Base-by-base conservation (phyloP, 129 eudicot species). In the Calendula officinalis region DNA sequence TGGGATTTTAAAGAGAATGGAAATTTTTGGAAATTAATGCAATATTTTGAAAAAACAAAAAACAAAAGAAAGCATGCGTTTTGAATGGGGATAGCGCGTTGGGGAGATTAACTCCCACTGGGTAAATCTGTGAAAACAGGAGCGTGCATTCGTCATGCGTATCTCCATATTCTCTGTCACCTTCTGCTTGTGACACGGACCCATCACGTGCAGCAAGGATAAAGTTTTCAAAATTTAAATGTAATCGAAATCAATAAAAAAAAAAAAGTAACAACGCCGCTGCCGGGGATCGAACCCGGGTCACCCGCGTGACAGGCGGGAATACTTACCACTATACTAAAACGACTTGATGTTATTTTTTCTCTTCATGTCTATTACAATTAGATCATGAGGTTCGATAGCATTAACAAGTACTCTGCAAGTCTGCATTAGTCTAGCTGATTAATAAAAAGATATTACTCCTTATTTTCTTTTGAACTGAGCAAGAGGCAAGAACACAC, bases 271-370 rank as follows among this genome's bases (percentile, higher is more conserved):
- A n/a, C n/a, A n/a, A 7, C 58, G 59, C 48, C 60, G 59, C 3
- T 49, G 70, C 48, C 48, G 86, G 82, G 84, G 95, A 86, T 86
- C 89, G 85, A 87, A 87, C 91, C 88, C 90, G 90, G 91, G 95
- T 87, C 88, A 79, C 88, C 85, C 88, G 82, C 80, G 88, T 87
- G 91, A 83, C 83, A 87, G 95, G 87, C 95, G 91, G 88, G 86
- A 84, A 81, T 84, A 84, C 88, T 82, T 66, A 87, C 88, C 85
- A 84, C 88, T 79, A 84, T 87, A 87, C 90, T 86, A 86, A 91
- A 87, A 87, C 95, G 88, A 87, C 86, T 50, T 16, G 39, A 34
- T 54, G 40, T 12, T 32, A 11, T 1, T 0, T n/a, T n/a, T n/a
- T n/a, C n/a, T n/a, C n/a, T n/a, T n/a, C n/a, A n/a, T n/a, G n/a